Evolutionary conservation across 495 filamentous ascomycete species (phyloP).

Genomic region (Tuber brumale): DNA sequence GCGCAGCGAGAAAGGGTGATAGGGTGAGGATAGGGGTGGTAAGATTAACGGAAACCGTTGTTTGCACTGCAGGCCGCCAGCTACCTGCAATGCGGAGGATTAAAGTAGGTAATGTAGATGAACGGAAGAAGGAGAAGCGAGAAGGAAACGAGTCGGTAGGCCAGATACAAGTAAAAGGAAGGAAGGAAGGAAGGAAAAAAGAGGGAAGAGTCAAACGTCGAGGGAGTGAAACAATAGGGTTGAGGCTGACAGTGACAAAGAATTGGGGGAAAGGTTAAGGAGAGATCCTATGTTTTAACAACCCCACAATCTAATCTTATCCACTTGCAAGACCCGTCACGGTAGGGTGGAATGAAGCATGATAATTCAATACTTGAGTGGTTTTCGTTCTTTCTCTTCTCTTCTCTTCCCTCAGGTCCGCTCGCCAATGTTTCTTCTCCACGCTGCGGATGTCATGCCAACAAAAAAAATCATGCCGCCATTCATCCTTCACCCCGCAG

Average conservation of each 20-base stretch:
- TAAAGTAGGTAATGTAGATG: not conserved
- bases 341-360: not conserved
- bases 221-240: not conserved
- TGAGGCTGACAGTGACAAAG: conserved; percentile 4
- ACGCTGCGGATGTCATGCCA: conserved; percentile 1
- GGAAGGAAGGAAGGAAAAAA: not conserved
- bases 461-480: not conserved
- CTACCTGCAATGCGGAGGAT: not conserved
- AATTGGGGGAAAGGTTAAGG: not conserved
- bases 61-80: conserved; percentile 3
- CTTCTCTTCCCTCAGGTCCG: not conserved
- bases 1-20: not conserved
- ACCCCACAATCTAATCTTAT: not conserved
- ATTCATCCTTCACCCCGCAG: conserved; percentile 1
- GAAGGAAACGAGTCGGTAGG: not conserved
- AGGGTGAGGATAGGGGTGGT: not conserved
- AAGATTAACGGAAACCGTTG: not conserved
- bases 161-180: not conserved
- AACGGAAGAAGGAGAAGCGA: not conserved
- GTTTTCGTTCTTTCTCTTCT: not conserved
- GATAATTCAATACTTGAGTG: not conserved
- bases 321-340: not conserved
- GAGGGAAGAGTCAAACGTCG: not conserved
- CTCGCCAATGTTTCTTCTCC: conserved; percentile 5
- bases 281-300: not conserved